These are phyloP conservation scores for Ocimum tenuiflorum DNA, from an alignment of 257 asterid species.

Conservation along the genomic window DNA sequence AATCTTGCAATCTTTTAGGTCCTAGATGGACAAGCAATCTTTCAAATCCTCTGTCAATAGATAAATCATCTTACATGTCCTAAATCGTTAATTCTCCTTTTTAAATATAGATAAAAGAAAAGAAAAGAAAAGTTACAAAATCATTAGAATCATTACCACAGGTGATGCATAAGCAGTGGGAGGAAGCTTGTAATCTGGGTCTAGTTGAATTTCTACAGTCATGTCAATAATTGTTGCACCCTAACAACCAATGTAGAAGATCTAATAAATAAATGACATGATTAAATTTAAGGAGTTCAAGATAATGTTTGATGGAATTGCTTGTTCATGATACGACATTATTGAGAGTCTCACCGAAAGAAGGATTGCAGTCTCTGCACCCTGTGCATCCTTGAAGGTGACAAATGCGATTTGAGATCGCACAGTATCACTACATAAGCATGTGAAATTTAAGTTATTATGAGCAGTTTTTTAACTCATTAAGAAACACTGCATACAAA, in stretches of 20 bases:
- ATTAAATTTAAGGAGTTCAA: neutral
- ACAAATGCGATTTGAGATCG: conserved; percentile 83
- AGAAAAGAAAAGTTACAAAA: neutral
- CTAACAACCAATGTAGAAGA: conserved; percentile 27
- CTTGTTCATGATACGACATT: too few relatives aligned
- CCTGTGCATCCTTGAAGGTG: conserved; percentile 85
- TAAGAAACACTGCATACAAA: neutral
- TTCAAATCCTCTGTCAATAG: too few relatives aligned
- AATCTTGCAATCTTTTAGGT: too few relatives aligned
- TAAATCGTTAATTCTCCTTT: too few relatives aligned
- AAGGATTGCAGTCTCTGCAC: conserved; percentile 97
- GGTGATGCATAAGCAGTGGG: conserved; percentile 56
- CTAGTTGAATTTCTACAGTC: conserved; percentile 56
- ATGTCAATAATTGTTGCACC: conserved; percentile 94
- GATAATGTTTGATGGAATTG: too few relatives aligned
- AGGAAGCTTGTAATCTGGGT: conserved; percentile 71
- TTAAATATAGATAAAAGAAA: too few relatives aligned
- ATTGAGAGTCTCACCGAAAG: conserved; percentile 67
- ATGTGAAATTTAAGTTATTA: conserved; percentile 3
- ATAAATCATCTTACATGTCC: too few relatives aligned
- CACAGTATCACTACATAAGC: conserved; percentile 63
- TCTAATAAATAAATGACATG: neutral
- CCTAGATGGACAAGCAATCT: too few relatives aligned
- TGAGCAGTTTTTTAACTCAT: neutral
- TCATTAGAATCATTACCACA: conserved; percentile 31